Percentiles rank a stretch among this genome's conserved stretches.
Evolutionary conservation across 305 asterid genomes (phyloP).

Genomic region (Fraxinus sp.): DNA sequence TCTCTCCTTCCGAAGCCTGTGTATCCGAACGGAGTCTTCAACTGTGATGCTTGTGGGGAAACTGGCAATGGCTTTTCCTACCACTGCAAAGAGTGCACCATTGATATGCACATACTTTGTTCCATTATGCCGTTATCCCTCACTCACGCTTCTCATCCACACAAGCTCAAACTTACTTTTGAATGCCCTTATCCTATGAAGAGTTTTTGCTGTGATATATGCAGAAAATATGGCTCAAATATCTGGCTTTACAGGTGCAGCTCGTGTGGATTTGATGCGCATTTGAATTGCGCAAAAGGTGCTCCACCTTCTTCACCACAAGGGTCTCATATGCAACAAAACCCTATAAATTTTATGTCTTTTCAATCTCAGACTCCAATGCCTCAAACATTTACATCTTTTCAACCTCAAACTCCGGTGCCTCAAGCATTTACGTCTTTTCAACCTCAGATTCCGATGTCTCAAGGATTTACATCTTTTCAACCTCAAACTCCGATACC

Average conservation of each 20-base stretch:
- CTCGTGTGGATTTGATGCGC: slow-evolving; percentile 58
- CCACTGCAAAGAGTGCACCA: slow-evolving; percentile 48
- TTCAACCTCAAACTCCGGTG: background rate
- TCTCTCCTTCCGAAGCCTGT: slow-evolving; percentile 34
- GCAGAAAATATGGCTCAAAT: slow-evolving; percentile 33
- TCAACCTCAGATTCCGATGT: slow-evolving; percentile 1
- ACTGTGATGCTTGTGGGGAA: slow-evolving; percentile 54
- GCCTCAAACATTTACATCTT: background rate
- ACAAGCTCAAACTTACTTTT: slow-evolving; percentile 44
- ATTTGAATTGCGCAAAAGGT: slow-evolving; percentile 46
- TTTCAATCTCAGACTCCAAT: slow-evolving; percentile 12
- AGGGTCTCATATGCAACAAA: background rate
- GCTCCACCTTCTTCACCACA: background rate
- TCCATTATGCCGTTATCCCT: slow-evolving; percentile 44
- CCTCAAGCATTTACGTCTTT: background rate
- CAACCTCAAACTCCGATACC: background rate
- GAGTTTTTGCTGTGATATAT: slow-evolving; percentile 47
- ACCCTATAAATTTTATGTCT: slow-evolving; percentile 7
- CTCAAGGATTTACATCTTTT: background rate
- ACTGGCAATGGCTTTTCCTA: slow-evolving; percentile 52
- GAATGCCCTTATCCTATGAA: slow-evolving; percentile 39
- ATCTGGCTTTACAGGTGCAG: slow-evolving; percentile 61
- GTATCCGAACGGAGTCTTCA: slow-evolving; percentile 43
- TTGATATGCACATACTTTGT: slow-evolving; percentile 57
- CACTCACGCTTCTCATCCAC: slow-evolving; percentile 32